These are phyloP conservation scores for Punica granatum DNA, from an alignment of 345 rosid genomes.

Conservation along the genomic window DNA sequence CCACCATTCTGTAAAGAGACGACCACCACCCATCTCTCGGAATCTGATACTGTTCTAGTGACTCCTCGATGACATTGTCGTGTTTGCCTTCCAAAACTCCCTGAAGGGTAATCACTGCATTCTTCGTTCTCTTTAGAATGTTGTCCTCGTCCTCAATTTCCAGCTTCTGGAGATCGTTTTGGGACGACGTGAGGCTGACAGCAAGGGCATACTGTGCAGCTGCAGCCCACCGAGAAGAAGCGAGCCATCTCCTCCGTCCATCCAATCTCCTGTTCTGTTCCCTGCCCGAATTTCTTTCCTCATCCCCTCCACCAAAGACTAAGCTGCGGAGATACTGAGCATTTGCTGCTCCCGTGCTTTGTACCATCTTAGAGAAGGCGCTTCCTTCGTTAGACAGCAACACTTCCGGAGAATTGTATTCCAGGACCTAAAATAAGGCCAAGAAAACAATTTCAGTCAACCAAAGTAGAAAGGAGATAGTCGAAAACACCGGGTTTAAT, in stretches of 20 bases:
- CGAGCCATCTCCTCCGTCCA: conserved; percentile 58
- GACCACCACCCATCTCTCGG: conserved; percentile 58
- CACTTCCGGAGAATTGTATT: conserved; percentile 72
- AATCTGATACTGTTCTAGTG: conserved; percentile 28
- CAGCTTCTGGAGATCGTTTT: conserved; percentile 34
- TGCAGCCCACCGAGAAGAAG: conserved; percentile 48
- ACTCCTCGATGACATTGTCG: conserved; percentile 28
- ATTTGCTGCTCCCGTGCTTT: conserved; percentile 91
- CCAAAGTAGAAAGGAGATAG: background rate
- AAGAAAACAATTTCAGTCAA: background rate
- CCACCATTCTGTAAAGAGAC: conserved; percentile 45
- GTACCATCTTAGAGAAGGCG: conserved; percentile 95
- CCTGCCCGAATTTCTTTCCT: conserved; percentile 29
- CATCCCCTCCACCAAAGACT: conserved; percentile 40
- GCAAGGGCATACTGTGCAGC: conserved; percentile 47
- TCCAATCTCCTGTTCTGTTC: conserved; percentile 42
- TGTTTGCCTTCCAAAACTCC: conserved; percentile 59
- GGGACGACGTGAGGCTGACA: conserved; percentile 42
- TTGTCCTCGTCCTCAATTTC: conserved; percentile 24
- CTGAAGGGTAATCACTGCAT: conserved; percentile 43
- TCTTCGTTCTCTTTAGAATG: conserved; percentile 43
- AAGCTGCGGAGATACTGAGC: conserved; percentile 83
- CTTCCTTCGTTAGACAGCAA: conserved; percentile 61
- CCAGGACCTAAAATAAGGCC: conserved; percentile 55
- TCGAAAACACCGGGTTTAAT: background rate